Evolutionary conservation across 352 stramenopile species (phyloP), one percentile per base, ranked within the genome.

Genomic region (Pythium dissimile): DNA sequence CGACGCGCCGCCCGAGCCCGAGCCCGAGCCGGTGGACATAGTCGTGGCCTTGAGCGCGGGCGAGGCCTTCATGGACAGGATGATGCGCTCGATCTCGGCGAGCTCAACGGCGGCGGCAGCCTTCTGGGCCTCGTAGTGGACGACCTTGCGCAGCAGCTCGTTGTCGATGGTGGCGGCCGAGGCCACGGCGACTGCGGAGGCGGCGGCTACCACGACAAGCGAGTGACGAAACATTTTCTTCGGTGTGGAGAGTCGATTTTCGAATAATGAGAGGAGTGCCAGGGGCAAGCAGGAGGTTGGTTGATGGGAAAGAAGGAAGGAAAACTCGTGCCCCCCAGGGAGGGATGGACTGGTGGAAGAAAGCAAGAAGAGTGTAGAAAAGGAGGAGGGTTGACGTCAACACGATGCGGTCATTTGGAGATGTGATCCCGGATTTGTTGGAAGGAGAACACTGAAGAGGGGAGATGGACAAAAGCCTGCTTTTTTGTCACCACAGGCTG

Each of bases 51-150:
- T 10, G 54, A 54, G 46, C 23, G 18, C 15, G 30, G 38, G 18
- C 18, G 27, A 18, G 34, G 11, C 15, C 18, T 47, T 28, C 54
- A 62, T 54, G 39, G 7, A 21, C 3, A 18, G 34, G 34, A 54
- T 18, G 24, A 62, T 46, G 43, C 54, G 37, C 44, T 62, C 7
- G 54, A 62, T 62, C 54, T 38, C 32, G n/a, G 44, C 43, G 43
- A 62, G 44, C 54, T 62, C 31, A 4, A 8, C n/a, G 1, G 24
- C 42, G 30, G 34, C 42, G 10, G 11, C 31, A n/a, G 53, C 41
- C 54, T 62, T 47, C 30, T 54, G 1, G 16, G 34, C 26, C 27
- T 62, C 32, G 54, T 62, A 62, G 10, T 41, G 15, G 39, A 54
- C 24, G 32, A 62, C 23, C 54, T 62, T 62, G 16, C 28, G 30